phyloP scores from a whole-genome alignment of 2,329 filamentous ascomycete species.

The Colletotrichum truncatum region DNA sequence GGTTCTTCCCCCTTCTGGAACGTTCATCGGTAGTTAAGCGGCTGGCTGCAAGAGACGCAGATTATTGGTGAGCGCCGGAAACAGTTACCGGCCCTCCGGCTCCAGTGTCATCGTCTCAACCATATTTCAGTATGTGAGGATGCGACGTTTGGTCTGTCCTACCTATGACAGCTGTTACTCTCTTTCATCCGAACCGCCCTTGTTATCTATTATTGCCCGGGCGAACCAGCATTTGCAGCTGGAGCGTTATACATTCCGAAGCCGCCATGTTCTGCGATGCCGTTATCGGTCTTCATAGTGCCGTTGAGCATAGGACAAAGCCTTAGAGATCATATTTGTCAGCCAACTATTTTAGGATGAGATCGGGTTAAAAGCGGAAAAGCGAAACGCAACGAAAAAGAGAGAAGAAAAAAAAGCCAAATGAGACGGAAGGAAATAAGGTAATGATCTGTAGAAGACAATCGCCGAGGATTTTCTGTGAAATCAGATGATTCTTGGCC shows the following conservation, averaged over 20 bases:
- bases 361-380: not conserved
- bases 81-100: slow-evolving; percentile 12
- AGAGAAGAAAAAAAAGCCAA: slow-evolving; percentile 30
- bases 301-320: slow-evolving; percentile 88
- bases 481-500: slow-evolving; percentile 1
- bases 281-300: slow-evolving; percentile 72
- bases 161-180: not conserved
- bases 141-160: not conserved
- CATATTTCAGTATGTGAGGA: not conserved
- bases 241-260: slow-evolving; percentile 65
- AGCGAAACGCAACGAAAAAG: not conserved
- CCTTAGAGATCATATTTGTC: slow-evolving; percentile 53
- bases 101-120: slow-evolving; percentile 18
- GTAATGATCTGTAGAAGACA: slow-evolving; percentile 32
- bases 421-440: slow-evolving; percentile 32
- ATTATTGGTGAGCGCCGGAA: slow-evolving; percentile 10
- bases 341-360: slow-evolving; percentile 32
- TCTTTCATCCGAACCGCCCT: not conserved
- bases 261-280: slow-evolving; percentile 63
- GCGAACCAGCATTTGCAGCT: slow-evolving; percentile 43
- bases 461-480: slow-evolving; percentile 25
- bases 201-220: slow-evolving; percentile 29
- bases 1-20: slow-evolving; percentile 20
- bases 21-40: slow-evolving; percentile 21
- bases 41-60: slow-evolving; percentile 1